Base-by-base conservation (phyloP, 257 asterid genomes). In the Solanum tarapatanum region DNA sequence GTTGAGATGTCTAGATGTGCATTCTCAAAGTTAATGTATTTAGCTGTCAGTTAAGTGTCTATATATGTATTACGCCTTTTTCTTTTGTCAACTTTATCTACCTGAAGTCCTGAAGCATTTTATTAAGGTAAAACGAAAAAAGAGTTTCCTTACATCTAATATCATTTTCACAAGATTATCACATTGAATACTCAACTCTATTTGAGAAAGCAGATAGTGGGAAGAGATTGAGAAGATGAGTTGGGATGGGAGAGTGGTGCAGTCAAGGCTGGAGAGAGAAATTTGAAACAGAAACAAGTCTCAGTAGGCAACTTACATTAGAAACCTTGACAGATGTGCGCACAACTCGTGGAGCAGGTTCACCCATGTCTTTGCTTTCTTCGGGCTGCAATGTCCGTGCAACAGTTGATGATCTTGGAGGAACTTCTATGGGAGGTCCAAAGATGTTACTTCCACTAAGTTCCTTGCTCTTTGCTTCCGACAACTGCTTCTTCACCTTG, bases 241-340 rank as follows among this genome's bases (percentile, higher is more conserved):
- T 28, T 45, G 43, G 43, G 41, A 62, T 58, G 5, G 58, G 28
- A 36, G 30, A 41, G 51, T 2, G 55, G n/a, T 13, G 69, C 69
- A 62, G 6, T 62, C 69, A 10, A 23, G 7, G 69, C 69, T 62
- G 69, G 69, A 62, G 16, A 2, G 14, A n/a, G 70, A 62, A 39
- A 14, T 26, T 14, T 32, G 77, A 74, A 17, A n/a, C 17, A 23
- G 14, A 16, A 70, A 24, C 11, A 77, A 87, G 86, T 35, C 39
- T 66, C 39, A 16, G 69, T 21, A 86, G 43, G 77, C 30, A 62
- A 92, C 98, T 94, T 92, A 96, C 99, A 77, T 96, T 95, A 83
- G 99, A 96, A 76, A 96, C 95, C 92, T 82, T 94, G 88, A 96
- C 98, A 82, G 99, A 96, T 87, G 98, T 96, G 19, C 98, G 98